Base-by-base conservation (phyloP, 176 grass and related monocot genomes). In the Tuctoria greenei region DNA sequence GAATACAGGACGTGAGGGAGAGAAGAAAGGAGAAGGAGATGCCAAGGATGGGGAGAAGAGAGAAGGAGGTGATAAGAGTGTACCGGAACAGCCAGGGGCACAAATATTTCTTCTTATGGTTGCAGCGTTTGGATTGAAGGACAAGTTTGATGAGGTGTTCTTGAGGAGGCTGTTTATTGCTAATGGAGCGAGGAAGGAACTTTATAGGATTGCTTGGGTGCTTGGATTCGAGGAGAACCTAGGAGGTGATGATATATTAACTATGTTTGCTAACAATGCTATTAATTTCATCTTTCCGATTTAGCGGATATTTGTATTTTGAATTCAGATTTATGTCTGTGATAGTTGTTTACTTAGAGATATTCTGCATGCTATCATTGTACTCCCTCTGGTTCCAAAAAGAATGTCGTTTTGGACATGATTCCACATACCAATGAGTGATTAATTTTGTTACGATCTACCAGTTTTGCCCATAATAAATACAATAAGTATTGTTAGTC, bases 101-200 rank as follows among this genome's bases (percentile, higher is more conserved):
- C 93, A 96, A 51, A 76, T 91, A 63, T 89, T 96, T 61, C 39
- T 96, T 34, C 89, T 84, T 71, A 89, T 96, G 47, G 81, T 87
- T 21, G 89, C 73, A 0, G 84, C 84, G 42, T 92, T 89, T 66
- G 55, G 80, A 40, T 67, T 91, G 69, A 88, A 88, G 37, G 70
- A 82, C 35, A 84, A 76, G 57, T 92, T 92, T 18, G 78, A 89
- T 10, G 75, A 67, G 38, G 89, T 87, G 20, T 96, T 87, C 67
- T 85, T 96, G 78, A 91, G 79, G 70, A 89, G 55, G 59, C 25
- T 96, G 47, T 80, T 96, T 25, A 25, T 85, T 65, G 82, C 85
- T 61, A 82, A 96, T 41, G 77, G 86, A 5, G 72, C 72, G 71
- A 89, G 81, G 81, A 96, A 75, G 69, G 93, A 89, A 62, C 83